Conservation (phyloP, 2,329 filamentous ascomycete genomes). For the Aureobasidium sp. region DNA sequence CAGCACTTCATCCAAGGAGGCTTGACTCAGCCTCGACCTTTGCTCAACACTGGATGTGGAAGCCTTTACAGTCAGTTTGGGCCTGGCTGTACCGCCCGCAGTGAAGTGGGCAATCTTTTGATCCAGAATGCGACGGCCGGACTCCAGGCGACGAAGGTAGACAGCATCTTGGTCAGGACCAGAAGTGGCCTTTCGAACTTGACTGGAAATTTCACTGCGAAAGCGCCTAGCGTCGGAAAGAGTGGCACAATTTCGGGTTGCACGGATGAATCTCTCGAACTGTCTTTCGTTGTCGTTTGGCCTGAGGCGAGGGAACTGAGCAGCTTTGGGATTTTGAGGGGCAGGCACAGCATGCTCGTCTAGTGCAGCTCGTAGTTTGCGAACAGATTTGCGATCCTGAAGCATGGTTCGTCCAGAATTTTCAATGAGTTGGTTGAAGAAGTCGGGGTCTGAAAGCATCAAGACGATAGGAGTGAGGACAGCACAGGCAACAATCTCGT, state of each 20-base stretch:
- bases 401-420: slow-evolving; percentile 67
- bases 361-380: slow-evolving; percentile 80
- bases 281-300: slow-evolving; percentile 82
- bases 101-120: slow-evolving; percentile 80
- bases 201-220: slow-evolving; percentile 84
- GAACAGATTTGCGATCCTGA: slow-evolving; percentile 91
- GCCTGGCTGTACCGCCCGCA: slow-evolving; percentile 49
- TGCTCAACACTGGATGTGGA: slow-evolving; percentile 26
- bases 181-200: slow-evolving; percentile 72
- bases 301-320: slow-evolving; percentile 69
- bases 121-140: slow-evolving; percentile 82
- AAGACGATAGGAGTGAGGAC: slow-evolving; percentile 76
- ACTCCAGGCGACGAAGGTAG: slow-evolving; percentile 83
- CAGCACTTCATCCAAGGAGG: slow-evolving; percentile 75
- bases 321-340: slow-evolving; percentile 57
- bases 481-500: slow-evolving; percentile 90
- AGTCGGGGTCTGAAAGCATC: slow-evolving; percentile 82
- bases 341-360: slow-evolving; percentile 89
- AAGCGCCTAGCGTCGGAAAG: slow-evolving; percentile 89
- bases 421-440: slow-evolving; percentile 95
- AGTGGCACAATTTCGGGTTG: slow-evolving; percentile 81
- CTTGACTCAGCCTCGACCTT: slow-evolving; percentile 62
- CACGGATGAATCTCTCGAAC: slow-evolving; percentile 89
- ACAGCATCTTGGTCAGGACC: slow-evolving; percentile 74
- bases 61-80: slow-evolving; percentile 34